Evolutionary conservation across 1,284 basidiomycete species (phyloP), one percentile per base, ranked within the genome.

Genomic region (Sporisorium iseilematis-ciliati): DNA sequence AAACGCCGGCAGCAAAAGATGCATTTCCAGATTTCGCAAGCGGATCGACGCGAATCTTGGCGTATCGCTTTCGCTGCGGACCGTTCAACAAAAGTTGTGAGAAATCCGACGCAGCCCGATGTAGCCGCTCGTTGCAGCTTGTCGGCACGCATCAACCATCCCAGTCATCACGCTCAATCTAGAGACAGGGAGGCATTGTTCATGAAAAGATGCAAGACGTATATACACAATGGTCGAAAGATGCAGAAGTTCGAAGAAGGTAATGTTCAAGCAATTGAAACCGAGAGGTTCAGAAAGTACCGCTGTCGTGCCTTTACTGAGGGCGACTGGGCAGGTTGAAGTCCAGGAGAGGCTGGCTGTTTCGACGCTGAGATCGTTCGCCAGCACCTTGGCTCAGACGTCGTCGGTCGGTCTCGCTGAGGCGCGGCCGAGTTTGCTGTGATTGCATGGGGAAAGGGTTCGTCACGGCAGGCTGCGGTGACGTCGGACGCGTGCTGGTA

Each of bases 331-430:
- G 74, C 57, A 75, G 50, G 29, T 61, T 42, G 26, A 76, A 76
- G 53, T 76, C 65, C 11, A 76, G 74, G 40, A 76, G 61, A 8
- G 69, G 57, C 41, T 72, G 68, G 33, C 72, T 75, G 31, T 58
- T 16, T 23, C 73, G 63, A 25, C 69, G 57, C 31, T 43, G 43
- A 14, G 48, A 51, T 14, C 65, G 61, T 8, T 76, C 58, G 20
- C 66, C 75, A 20, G 71, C 75, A 7, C 75, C 75, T 58, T 77
- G 75, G 42, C 63, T 69, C 45, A 77, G 33, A n/a, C 75, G 61
- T 53, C 75, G 63, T 11, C 66, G 64, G 38, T 77, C 75, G 12
- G 67, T 77, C 35, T 77, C 71, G 49, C 60, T 71, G 3, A 77
- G 60, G 1, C 66, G 63, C 57, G 66, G 66, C 10, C 48, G 46